phyloP scores from a whole-genome alignment of 2,329 filamentous ascomycete species.

The Ploettnerulaceae sp. region DNA sequence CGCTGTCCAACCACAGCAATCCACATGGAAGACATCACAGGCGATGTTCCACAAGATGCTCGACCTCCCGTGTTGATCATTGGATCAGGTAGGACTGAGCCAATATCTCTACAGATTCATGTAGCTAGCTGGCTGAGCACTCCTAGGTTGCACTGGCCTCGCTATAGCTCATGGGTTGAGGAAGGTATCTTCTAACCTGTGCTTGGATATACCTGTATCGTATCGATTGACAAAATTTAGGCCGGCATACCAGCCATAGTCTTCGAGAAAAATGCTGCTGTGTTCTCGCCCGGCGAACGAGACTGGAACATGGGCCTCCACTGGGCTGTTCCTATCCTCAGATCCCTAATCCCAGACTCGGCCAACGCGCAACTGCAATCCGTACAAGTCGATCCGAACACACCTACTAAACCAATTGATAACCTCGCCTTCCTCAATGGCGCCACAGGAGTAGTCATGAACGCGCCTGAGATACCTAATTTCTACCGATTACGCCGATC shows the following conservation, averaged over 20 bases:
- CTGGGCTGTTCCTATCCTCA: constrained; percentile 34
- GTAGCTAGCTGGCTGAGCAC: background rate
- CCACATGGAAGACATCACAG: background rate
- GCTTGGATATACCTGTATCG: background rate
- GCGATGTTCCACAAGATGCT: background rate
- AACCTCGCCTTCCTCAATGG: constrained; percentile 35
- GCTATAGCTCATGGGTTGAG: constrained; percentile 39
- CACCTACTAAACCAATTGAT: constrained; percentile 29
- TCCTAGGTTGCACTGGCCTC: constrained; percentile 38
- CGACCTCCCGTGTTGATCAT: constrained; percentile 17
- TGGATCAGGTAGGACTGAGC: constrained; percentile 17
- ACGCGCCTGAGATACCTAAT: constrained; percentile 27
- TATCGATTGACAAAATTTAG: constrained; percentile 3
- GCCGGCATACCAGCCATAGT: constrained; percentile 23
- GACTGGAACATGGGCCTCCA: constrained; percentile 38
- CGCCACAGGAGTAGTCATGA: constrained; percentile 30
- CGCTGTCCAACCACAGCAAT: background rate
- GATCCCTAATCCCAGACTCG: constrained; percentile 32
- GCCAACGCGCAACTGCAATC: constrained; percentile 29
- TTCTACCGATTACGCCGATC: constrained; percentile 35
- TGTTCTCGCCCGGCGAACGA: constrained; percentile 25
- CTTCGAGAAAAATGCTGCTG: constrained; percentile 28
- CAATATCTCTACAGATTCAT: background rate
- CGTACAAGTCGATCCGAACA: constrained; percentile 32
- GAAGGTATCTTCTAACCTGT: constrained; percentile 30